phyloP scores from a whole-genome alignment of 2,329 filamentous ascomycete genomes.

The Aureobasidium melanogenum region DNA sequence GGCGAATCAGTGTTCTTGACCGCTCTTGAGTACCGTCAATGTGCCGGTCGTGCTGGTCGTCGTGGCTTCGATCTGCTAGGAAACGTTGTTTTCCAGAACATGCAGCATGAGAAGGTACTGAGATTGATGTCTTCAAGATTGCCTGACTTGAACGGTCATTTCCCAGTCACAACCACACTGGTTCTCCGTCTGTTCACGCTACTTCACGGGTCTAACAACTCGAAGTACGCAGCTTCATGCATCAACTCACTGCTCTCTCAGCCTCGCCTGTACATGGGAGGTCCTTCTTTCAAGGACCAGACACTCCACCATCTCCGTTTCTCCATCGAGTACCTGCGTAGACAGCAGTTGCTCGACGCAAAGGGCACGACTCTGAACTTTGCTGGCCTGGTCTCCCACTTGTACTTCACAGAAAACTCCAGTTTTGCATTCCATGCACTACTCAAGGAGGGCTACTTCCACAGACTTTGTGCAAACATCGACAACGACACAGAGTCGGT shows the following conservation, averaged over 20 bases:
- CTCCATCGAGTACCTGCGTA: conserved; percentile 68
- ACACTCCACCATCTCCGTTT: conserved; percentile 71
- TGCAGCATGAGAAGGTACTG: conserved; percentile 52
- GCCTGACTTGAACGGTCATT: conserved; percentile 67
- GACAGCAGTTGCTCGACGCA: conserved; percentile 55
- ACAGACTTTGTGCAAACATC: conserved; percentile 52
- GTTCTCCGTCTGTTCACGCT: conserved; percentile 61
- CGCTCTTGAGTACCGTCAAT: conserved; percentile 67
- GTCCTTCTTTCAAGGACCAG: conserved; percentile 56
- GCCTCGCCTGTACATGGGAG: conserved; percentile 61
- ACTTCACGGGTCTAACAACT: conserved; percentile 55
- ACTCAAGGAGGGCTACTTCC: conserved; percentile 62
- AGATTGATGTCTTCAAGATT: conserved; percentile 65
- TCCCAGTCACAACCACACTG: conserved; percentile 65
- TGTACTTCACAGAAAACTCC: conserved; percentile 69
- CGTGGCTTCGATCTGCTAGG: conserved; percentile 73
- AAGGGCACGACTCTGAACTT: conserved; percentile 62
- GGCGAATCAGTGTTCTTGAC: conserved; percentile 67
- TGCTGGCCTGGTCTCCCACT: conserved; percentile 58
- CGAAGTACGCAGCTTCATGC: conserved; percentile 51
- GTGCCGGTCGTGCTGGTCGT: conserved; percentile 67
- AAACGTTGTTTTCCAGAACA: conserved; percentile 68
- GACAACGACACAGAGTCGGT: conserved; percentile 41
- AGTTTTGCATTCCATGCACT: conserved; percentile 70
- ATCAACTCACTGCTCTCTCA: conserved; percentile 62